These are phyloP conservation scores for Picocystis sp. DNA, from an alignment of 163 green algal species.

Conservation along the genomic window DNA sequence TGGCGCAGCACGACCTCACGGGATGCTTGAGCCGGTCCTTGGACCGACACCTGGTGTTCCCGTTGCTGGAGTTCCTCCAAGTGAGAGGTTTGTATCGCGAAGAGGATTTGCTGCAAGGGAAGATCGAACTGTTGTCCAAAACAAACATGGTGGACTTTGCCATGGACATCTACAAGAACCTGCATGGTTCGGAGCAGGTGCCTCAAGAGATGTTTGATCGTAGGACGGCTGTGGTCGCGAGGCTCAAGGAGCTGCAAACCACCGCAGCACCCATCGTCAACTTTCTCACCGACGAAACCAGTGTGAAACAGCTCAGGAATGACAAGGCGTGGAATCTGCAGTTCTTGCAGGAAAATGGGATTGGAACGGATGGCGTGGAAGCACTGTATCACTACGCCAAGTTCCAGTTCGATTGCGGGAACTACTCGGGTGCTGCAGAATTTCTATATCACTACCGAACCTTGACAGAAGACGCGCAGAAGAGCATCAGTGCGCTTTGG, in stretches of 20 bases:
- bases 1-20: slow-evolving; percentile 38
- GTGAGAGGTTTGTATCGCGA: slow-evolving; percentile 35
- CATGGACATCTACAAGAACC: slow-evolving; percentile 88
- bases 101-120: slow-evolving; percentile 66
- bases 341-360: slow-evolving; percentile 72
- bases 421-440: slow-evolving; percentile 72
- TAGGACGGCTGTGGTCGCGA: slow-evolving; percentile 38
- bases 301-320: slow-evolving; percentile 73
- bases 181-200: slow-evolving; percentile 72
- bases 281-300: slow-evolving; percentile 70
- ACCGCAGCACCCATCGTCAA: slow-evolving; percentile 72
- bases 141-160: slow-evolving; percentile 99
- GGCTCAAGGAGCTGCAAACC: slow-evolving; percentile 48
- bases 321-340: slow-evolving; percentile 84
- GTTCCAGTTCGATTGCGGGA: slow-evolving; percentile 98
- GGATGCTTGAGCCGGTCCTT: slow-evolving; percentile 55
- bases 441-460: slow-evolving; percentile 75
- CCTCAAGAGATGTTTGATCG: slow-evolving; percentile 22
- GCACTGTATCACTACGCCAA: slow-evolving; percentile 91
- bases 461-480: slow-evolving; percentile 64
- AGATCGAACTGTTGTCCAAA: slow-evolving; percentile 82
- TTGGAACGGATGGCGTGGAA: slow-evolving; percentile 80
- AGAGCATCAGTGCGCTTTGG: slow-evolving; percentile 73
- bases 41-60: slow-evolving; percentile 87
- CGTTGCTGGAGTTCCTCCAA: slow-evolving; percentile 87